Conservation (phyloP, 306 rosid species). For the Quercus gilva region DNA sequence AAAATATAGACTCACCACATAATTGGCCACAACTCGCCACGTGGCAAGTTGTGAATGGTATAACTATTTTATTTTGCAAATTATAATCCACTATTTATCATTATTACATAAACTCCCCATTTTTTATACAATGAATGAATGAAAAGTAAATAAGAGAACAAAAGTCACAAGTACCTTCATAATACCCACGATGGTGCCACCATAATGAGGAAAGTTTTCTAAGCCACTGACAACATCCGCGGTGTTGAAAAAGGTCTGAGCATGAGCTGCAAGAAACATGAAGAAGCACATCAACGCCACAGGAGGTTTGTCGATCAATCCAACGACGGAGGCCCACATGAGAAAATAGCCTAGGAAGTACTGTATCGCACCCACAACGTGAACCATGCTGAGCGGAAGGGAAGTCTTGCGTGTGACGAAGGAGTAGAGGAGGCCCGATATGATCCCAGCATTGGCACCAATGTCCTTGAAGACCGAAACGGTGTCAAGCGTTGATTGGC, state of each 20-base stretch:
- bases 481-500: conserved; percentile 87
- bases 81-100: no score
- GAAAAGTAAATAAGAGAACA: not conserved
- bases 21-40: no score
- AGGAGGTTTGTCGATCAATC: conserved; percentile 55
- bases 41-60: no score
- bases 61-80: no score
- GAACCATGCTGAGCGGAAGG: conserved; percentile 62
- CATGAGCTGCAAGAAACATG: conserved; percentile 62
- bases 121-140: not conserved
- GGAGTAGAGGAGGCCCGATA: conserved; percentile 78
- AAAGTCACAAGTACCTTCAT: conserved; percentile 53
- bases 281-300: conserved; percentile 67
- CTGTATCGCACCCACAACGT: conserved; percentile 55
- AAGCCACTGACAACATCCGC: conserved; percentile 68
- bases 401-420: conserved; percentile 39
- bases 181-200: conserved; percentile 87
- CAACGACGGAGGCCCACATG: conserved; percentile 75
- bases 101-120: no score
- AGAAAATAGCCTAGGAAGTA: conserved; percentile 61
- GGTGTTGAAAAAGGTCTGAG: conserved; percentile 78
- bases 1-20: no score
- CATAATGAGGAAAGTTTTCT: conserved; percentile 55
- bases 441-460: conserved; percentile 78
- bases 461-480: conserved; percentile 94